Evolutionary conservation across 164 flowering plant species (phyloP), one percentile per base, ranked within the genome.

Genomic region (Annona cherimola): DNA sequence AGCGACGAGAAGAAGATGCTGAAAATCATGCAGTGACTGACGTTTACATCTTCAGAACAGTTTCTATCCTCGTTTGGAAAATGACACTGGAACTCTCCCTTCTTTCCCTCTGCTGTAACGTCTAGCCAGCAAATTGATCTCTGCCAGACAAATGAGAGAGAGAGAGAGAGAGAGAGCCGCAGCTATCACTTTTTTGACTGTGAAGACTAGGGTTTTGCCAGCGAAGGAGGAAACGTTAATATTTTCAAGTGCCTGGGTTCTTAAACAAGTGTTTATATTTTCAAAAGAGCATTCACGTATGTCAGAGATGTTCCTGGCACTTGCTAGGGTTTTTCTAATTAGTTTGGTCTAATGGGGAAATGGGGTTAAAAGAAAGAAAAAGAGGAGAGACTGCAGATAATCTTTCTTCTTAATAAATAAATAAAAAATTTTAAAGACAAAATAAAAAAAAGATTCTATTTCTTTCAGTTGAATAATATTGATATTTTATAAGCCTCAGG

Each of bases 51-150:
- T 71, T 60, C 35, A 9, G 20, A 42, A 65, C 61, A 63, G 66
- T 46, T 57, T 66, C 61, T 44, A 67, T 42, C 42, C 45, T 8
- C 5, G n/a, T 63, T 19, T 42, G 20, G 19, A 12, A 42, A 70
- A 70, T 67, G 74, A 71, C 66, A 61, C 61, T 59, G n/a, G 71
- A 70, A 71, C 54, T 66, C 69, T 60, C 72, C 45, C n/a, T n/a
- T n/a, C n/a, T n/a, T n/a, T n/a, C 45, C 61, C 39, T 61, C 71
- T 69, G 40, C 64, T 50, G 79, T 76, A 72, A 76, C 79, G 75
- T 44, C 63, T 69, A 69, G 67, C 69, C 79, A 77, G 45, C 61
- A 69, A 62, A 55, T 44, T 68, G 67, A 59, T 44, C 44, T 46
- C 60, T 45, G 66, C 60, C 75, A 42, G 65, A 62, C 40, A 14